These are phyloP conservation scores for Clavispora santaluciae DNA, from an alignment of 805 yeast genomes.

Conservation along the genomic window DNA sequence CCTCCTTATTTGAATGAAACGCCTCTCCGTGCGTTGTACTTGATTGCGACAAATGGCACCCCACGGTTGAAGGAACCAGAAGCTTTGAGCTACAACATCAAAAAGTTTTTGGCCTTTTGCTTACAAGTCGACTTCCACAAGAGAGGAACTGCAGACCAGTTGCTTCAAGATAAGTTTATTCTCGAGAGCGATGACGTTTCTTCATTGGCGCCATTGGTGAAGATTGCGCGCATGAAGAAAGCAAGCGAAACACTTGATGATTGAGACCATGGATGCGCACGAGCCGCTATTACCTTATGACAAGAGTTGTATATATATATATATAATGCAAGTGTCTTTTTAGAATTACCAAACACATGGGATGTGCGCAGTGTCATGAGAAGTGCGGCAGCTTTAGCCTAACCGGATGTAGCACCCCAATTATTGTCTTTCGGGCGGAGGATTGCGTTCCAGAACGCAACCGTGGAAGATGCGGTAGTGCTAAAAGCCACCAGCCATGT, in stretches of 20 bases:
- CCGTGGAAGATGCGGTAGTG: too few relatives aligned
- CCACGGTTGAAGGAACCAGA: slow-evolving; percentile 91
- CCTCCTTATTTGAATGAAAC: slow-evolving; percentile 97
- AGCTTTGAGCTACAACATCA: slow-evolving; percentile 59
- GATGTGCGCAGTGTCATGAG: too few relatives aligned
- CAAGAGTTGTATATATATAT: not conserved
- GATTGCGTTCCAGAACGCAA: slow-evolving; percentile 1
- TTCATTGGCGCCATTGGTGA: slow-evolving; percentile 69
- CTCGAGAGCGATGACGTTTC: slow-evolving; percentile 55
- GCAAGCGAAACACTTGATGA: slow-evolving; percentile 21
- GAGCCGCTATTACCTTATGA: not conserved
- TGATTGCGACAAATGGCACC: slow-evolving; percentile 95
- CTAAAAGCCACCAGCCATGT: slow-evolving; percentile 42
- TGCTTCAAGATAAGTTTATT: slow-evolving; percentile 65
- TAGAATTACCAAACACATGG: too few relatives aligned
- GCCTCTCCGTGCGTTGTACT: slow-evolving; percentile 86
- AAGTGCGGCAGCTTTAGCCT: too few relatives aligned
- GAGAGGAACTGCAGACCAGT: slow-evolving; percentile 72
- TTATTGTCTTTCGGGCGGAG: too few relatives aligned
- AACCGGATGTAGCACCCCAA: too few relatives aligned
- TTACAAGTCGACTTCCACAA: slow-evolving; percentile 78
- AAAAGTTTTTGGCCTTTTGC: slow-evolving; percentile 69
- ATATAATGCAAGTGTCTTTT: not conserved
- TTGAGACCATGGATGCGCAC: not conserved
- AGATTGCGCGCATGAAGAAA: slow-evolving; percentile 66